phyloP scores from a whole-genome alignment of 2,329 filamentous ascomycete genomes.

The Aspergillus awamori region DNA sequence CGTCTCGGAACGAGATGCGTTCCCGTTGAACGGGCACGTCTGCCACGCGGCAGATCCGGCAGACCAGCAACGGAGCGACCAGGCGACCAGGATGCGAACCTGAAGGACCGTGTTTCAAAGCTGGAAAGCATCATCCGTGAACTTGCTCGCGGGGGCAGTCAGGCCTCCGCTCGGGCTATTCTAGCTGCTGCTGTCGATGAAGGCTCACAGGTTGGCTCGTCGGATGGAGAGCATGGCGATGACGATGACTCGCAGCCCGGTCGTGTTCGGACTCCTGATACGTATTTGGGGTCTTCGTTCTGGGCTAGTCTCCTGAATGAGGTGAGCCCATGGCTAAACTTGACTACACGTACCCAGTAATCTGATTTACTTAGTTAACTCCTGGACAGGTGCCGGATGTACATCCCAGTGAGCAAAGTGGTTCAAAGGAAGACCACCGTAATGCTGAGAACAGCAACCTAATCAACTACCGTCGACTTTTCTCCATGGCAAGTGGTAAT shows the following conservation, averaged over 20 bases:
- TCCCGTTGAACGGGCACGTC: constrained; percentile 35
- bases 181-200: not conserved
- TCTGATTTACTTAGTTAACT: not conserved
- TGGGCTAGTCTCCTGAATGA: constrained; percentile 8
- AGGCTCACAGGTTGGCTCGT: not conserved
- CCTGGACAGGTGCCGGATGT: constrained; percentile 1
- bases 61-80: constrained; percentile 17
- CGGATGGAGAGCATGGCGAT: not conserved
- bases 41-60: constrained; percentile 36
- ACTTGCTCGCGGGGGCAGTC: not conserved
- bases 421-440: not conserved
- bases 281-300: constrained; percentile 8
- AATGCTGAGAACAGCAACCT: not conserved
- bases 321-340: not conserved
- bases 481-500: constrained; percentile 18
- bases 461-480: constrained; percentile 12
- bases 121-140: constrained; percentile 28
- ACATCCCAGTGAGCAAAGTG: not conserved
- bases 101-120: constrained; percentile 28
- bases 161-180: not conserved
- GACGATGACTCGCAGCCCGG: not conserved
- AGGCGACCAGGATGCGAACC: constrained; percentile 20
- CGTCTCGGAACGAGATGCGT: constrained; percentile 29
- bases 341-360: not conserved
- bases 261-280: not conserved